A percentile compares a stretch with the other conserved stretches of the same genome.
Evolutionary conservation across 2,329 filamentous ascomycete species (phyloP).

Genomic region (Myriosclerotinia duriaeana): DNA sequence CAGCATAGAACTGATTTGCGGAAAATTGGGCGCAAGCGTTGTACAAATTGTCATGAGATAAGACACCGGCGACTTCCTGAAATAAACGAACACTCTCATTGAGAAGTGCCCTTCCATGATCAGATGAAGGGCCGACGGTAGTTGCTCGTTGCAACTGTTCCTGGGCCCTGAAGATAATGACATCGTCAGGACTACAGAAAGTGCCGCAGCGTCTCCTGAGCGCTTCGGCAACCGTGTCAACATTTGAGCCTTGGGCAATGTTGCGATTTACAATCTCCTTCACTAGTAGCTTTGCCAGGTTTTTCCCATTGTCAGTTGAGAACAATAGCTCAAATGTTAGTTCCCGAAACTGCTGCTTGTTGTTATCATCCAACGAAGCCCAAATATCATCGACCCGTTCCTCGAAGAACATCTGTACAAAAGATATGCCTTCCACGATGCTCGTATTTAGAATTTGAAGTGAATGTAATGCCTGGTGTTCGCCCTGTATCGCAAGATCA

Average conservation of each 20-base stretch:
- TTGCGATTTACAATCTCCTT: conserved; percentile 98
- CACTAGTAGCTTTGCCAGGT: conserved; percentile 89
- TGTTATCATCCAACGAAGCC: conserved; percentile 66
- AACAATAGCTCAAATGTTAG: conserved; percentile 90
- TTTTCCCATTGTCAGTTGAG: conserved; percentile 73
- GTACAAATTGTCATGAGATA: conserved; percentile 78
- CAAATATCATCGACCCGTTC: conserved; percentile 90
- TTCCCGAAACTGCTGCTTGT: conserved; percentile 67
- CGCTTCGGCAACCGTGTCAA: conserved; percentile 96
- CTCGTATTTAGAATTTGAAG: conserved; percentile 82
- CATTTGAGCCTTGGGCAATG: conserved; percentile 93
- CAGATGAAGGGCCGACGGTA: conserved; percentile 73
- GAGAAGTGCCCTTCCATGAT: conserved; percentile 73
- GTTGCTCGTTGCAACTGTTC: conserved; percentile 88
- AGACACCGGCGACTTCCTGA: conserved; percentile 78
- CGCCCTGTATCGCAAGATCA: conserved; percentile 86
- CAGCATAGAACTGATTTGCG: conserved; percentile 83
- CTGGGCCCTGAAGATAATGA: conserved; percentile 97
- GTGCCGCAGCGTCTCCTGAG: conserved; percentile 87
- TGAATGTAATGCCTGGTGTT: conserved; percentile 88
- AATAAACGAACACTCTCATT: conserved; percentile 89
- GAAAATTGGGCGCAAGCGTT: conserved; percentile 78
- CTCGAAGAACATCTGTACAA: conserved; percentile 91
- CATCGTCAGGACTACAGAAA: conserved; percentile 96
- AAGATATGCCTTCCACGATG: conserved; percentile 95